Conservation (phyloP, 192 early-diverging fungal species). For the Physocladia obscura region DNA sequence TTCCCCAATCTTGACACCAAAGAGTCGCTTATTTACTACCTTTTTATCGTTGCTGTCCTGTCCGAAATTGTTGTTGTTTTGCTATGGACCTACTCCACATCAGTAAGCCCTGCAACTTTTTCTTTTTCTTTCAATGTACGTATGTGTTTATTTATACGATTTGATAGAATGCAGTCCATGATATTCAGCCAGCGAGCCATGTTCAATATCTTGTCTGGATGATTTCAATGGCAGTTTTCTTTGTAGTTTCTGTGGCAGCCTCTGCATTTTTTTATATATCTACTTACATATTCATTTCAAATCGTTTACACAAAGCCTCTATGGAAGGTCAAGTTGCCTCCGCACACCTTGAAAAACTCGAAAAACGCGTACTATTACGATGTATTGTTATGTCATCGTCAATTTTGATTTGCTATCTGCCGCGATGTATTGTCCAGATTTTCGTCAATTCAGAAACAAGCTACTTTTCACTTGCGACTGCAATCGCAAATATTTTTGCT, state of each 20-base stretch:
- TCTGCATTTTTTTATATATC: background rate
- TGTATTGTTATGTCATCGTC: constrained; percentile 3
- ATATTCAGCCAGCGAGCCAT: background rate
- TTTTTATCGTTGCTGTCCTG: background rate
- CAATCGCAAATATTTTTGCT: background rate
- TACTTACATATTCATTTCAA: background rate
- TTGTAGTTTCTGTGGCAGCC: background rate
- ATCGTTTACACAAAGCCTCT: background rate
- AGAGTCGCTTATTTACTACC: background rate
- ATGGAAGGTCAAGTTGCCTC: background rate
- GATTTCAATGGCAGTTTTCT: background rate
- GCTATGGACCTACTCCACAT: background rate
- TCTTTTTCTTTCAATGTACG: background rate
- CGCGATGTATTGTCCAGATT: background rate
- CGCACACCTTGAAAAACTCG: background rate
- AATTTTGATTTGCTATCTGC: background rate
- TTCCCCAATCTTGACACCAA: background rate
- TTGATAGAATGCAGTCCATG: background rate
- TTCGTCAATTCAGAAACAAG: background rate
- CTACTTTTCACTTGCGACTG: background rate
- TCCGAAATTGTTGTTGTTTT: background rate
- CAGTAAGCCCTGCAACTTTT: background rate
- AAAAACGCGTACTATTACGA: background rate
- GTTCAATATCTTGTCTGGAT: background rate
- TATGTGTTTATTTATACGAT: background rate